Conservation (phyloP, 176 grass and related monocot genomes). For the Puccinellia tenuiflora region DNA sequence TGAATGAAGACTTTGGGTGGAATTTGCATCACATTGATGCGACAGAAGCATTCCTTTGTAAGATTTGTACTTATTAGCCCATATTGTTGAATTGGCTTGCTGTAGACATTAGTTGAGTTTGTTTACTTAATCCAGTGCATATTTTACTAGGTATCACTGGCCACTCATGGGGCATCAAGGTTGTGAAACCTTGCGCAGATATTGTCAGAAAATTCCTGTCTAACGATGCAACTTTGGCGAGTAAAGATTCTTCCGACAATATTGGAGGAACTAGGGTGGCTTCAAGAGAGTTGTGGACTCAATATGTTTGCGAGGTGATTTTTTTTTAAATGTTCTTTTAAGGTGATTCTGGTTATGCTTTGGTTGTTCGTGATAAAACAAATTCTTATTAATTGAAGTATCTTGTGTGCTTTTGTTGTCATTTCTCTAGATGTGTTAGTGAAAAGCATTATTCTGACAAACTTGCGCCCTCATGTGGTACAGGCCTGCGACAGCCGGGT, state of each 20-base stretch:
- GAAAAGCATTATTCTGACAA: not conserved
- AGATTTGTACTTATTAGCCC: constrained; percentile 3
- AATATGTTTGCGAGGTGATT: constrained; percentile 78
- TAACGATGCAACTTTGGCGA: constrained; percentile 16
- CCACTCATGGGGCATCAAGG: constrained; percentile 50
- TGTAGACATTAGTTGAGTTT: not conserved
- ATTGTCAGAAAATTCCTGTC: constrained; percentile 59
- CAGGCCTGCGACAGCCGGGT: constrained; percentile 78
- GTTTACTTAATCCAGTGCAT: not conserved
- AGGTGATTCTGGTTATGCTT: not conserved
- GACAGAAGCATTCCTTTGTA: constrained; percentile 81
- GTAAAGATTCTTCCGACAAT: not conserved
- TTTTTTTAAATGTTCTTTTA: not conserved
- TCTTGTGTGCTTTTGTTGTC: not conserved
- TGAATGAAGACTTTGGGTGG: constrained; percentile 81
- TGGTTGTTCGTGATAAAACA: not conserved
- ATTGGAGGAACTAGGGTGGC: not conserved
- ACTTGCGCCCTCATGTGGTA: constrained; percentile 4
- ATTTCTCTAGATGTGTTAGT: not conserved
- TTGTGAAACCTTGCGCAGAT: constrained; percentile 48
- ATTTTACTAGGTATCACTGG: constrained; percentile 46
- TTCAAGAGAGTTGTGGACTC: constrained; percentile 68
- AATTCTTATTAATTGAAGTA: not conserved
- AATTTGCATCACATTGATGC: constrained; percentile 66
- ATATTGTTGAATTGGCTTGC: not conserved